Evolutionary conservation across 306 rosid genomes (phyloP).

Genomic region (Astragalus membranaceus): DNA sequence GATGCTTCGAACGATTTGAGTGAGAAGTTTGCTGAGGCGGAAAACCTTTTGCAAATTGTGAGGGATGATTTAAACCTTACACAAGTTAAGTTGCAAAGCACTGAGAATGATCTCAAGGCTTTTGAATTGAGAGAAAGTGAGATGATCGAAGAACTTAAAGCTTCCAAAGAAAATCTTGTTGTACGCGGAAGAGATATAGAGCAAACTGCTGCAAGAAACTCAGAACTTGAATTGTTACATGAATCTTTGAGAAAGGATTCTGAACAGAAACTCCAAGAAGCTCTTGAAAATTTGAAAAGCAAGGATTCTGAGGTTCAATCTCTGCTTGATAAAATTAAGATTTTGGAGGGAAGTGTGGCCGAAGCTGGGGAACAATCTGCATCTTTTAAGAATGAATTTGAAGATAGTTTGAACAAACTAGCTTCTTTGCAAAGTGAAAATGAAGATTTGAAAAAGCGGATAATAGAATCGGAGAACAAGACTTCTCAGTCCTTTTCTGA

Average conservation of each 20-base stretch:
- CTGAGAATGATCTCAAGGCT: constrained; percentile 55
- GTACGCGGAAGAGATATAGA: constrained; percentile 47
- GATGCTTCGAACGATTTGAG: constrained; percentile 41
- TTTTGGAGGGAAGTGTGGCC: constrained; percentile 50
- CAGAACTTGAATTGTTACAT: constrained; percentile 61
- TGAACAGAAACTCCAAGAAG: constrained; percentile 65
- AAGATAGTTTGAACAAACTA: constrained; percentile 44
- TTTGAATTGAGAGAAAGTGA: constrained; percentile 59
- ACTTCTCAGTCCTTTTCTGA: constrained; percentile 60
- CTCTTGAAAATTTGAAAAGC: constrained; percentile 36
- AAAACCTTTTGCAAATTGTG: constrained; percentile 57
- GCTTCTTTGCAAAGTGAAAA: constrained; percentile 49
- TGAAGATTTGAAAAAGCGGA: constrained; percentile 55
- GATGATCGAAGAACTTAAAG: constrained; percentile 49
- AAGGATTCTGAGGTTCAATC: constrained; percentile 74
- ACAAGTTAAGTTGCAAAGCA: constrained; percentile 55
- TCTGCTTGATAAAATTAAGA: constrained; percentile 53
- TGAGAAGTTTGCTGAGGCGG: constrained; percentile 66
- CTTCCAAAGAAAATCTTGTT: constrained; percentile 58
- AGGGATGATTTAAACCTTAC: constrained; percentile 69
- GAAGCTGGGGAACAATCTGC: constrained; percentile 40
- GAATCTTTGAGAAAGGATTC: constrained; percentile 66
- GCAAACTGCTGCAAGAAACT: constrained; percentile 44
- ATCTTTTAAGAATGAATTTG: constrained; percentile 47
- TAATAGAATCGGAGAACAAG: constrained; percentile 53